Evolutionary conservation across 148 eudicot genomes (phyloP).

Genomic region (Fagopyrum homotropicum): DNA sequence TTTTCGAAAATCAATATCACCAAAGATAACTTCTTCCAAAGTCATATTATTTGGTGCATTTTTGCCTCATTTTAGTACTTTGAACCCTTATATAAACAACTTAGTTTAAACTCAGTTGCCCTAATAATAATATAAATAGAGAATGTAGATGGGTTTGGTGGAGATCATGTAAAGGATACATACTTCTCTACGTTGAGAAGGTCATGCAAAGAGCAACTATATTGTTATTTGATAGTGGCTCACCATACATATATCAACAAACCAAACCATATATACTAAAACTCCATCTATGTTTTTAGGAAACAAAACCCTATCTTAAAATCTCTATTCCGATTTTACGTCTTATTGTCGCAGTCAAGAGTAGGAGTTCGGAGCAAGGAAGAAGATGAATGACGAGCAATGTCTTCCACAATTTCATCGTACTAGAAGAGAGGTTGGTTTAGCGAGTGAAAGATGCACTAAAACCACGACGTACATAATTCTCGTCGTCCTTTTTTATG

Average conservation of each 20-base stretch:
- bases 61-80: too few relatives aligned
- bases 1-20: too few relatives aligned
- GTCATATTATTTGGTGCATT: too few relatives aligned
- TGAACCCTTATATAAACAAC: too few relatives aligned
- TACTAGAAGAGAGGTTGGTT: background rate
- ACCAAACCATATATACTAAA: background rate
- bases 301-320: background rate
- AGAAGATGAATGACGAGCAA: background rate
- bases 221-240: slow-evolving; percentile 3
- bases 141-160: background rate
- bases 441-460: background rate
- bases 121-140: background rate
- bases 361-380: background rate
- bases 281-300: background rate
- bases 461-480: background rate
- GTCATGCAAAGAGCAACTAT: slow-evolving; percentile 12
- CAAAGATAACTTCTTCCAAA: too few relatives aligned
- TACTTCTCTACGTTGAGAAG: background rate
- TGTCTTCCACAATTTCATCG: slow-evolving; percentile 2
- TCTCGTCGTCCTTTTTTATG: background rate
- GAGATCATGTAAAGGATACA: background rate
- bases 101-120: too few relatives aligned
- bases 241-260: background rate
- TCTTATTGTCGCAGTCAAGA: background rate
- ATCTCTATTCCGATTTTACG: background rate